Evolutionary conservation across 2,329 filamentous ascomycete species (phyloP).

Genomic region (Nannizzia gypsea): DNA sequence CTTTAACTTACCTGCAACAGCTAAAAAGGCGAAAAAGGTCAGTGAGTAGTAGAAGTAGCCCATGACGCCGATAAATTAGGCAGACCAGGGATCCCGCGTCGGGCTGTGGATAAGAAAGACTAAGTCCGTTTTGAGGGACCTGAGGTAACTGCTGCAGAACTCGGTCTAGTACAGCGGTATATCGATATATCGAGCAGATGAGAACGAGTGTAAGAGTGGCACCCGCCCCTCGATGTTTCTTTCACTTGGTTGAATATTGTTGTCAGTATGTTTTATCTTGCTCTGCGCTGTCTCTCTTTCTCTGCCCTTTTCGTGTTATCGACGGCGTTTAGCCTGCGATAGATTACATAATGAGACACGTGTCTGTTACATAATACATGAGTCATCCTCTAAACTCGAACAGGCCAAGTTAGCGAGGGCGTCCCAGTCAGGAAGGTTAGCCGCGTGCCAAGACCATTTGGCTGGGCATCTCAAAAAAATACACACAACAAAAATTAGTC

Average conservation of each 20-base stretch:
- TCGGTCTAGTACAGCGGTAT: neutral
- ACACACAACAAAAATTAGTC: constrained; percentile 7
- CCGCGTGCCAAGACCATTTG: neutral
- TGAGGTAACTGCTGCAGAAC: neutral
- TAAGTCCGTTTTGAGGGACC: neutral
- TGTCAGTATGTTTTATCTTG: neutral
- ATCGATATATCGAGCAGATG: neutral
- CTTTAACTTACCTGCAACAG: constrained; percentile 51
- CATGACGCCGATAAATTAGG: constrained; percentile 42
- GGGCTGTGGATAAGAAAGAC: neutral
- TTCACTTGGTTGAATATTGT: no score
- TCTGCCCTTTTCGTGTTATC: neutral
- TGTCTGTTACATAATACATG: neutral
- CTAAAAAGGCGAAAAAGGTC: constrained; percentile 57
- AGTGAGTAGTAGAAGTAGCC: constrained; percentile 69
- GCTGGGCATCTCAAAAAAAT: neutral
- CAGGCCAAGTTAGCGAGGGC: constrained; percentile 29
- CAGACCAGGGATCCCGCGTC: neutral
- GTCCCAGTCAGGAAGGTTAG: neutral
- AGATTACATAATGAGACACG: neutral
- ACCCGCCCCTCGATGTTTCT: neutral
- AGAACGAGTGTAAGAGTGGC: neutral
- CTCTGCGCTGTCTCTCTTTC: neutral
- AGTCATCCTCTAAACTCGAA: constrained; percentile 21
- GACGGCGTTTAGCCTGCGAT: neutral